Base-by-base conservation (phyloP, 768 basidiomycete genomes). In the Cyathus striatus region DNA sequence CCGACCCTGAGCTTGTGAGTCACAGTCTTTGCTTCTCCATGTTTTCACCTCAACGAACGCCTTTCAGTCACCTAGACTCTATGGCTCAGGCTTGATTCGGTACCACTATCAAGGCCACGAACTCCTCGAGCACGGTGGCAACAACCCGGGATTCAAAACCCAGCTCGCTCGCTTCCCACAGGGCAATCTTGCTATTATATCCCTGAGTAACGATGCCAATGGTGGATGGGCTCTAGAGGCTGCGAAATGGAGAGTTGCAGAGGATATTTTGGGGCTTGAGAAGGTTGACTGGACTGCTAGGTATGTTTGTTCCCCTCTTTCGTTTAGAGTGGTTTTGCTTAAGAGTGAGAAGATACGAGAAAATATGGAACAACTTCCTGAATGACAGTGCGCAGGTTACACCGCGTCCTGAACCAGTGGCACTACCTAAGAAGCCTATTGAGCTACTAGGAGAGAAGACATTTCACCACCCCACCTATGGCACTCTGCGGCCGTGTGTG, bases 61-160 rank as follows among this genome's bases (percentile, higher is more conserved):
- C n/a, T n/a, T n/a, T n/a, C n/a, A n/a, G n/a, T 66, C 65, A 36
- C 59, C 65, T 0, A 60, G 52, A 25, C 62, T 68, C 0, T 72
- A 73, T 27, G 70, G 68, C 0, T 59, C 60, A 10, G 70, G 62
- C 9, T 70, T 70, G 49, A 61, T 56, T 49, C 46, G 64, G 7
- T 70, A 59, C 43, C 59, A 65, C 0, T 72, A 71, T 38, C 65
- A 60, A 18, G 70, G 69, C 3, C 61, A 63, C 38, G 67, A 69
- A 40, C 53, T 71, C 9, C 60, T 74, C 30, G 70, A 72, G 42
- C 70, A 74, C 48, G 68, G 67, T 2, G 70, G 72, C 2, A 61
- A 53, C 35, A 66, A 66, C 44, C 66, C 68, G 1, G 70, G 69
- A 2, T 71, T 47, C 42, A 56, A 51, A 37, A 54, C 54, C 0